Evolutionary conservation across 2,329 filamentous ascomycete species (phyloP).

Genomic region (Aspergillus jensenii): DNA sequence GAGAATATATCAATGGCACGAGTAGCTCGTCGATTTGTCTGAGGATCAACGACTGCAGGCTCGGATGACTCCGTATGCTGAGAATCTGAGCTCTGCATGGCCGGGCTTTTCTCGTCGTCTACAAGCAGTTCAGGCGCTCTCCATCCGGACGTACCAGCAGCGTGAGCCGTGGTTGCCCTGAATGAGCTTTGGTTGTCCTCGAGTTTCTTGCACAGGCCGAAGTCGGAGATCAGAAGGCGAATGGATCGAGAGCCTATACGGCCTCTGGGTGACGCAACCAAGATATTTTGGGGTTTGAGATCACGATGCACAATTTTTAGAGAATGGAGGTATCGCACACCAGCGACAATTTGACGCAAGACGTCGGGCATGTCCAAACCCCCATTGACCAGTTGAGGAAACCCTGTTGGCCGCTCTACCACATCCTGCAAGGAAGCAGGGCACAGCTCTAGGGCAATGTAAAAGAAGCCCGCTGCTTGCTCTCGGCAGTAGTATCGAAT

Average conservation of each 20-base stretch:
- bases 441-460: conserved; percentile 93
- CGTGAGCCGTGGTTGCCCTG: conserved; percentile 88
- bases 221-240: conserved; percentile 93
- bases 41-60: conserved; percentile 54
- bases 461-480: conserved; percentile 83
- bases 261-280: conserved; percentile 67
- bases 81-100: conserved; percentile 30
- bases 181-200: conserved; percentile 94
- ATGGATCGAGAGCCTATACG: conserved; percentile 59
- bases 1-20: conserved; percentile 98
- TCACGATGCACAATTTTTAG: conserved; percentile 95
- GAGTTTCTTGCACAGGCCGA: conserved; percentile 95
- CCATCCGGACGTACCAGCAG: conserved; percentile 92
- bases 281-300: conserved; percentile 95
- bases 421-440: conserved; percentile 92
- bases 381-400: conserved; percentile 63
- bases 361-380: conserved; percentile 75
- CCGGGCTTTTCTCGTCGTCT: conserved; percentile 65
- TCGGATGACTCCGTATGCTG: conserved; percentile 47
- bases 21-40: conserved; percentile 75
- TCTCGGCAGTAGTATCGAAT: conserved; percentile 96
- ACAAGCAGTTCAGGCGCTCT: conserved; percentile 90
- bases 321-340: conserved; percentile 83
- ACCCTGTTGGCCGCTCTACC: conserved; percentile 70
- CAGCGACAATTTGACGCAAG: conserved; percentile 84